Conservation (phyloP, 1,139 yeast species). For the Geotrichum cucujoidarum region DNA sequence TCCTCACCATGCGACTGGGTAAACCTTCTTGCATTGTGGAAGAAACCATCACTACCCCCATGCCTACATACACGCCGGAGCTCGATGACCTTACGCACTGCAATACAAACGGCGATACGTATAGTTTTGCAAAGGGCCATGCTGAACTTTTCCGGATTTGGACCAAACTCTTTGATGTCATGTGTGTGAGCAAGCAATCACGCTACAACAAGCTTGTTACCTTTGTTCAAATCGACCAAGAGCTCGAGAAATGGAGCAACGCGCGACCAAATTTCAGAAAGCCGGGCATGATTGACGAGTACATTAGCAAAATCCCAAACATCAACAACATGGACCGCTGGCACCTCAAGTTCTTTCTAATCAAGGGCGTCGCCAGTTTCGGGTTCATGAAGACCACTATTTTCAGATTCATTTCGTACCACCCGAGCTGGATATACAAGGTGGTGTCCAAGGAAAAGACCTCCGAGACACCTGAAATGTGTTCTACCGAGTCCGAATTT, state of each 20-base stretch:
- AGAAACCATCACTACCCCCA: constrained; percentile 37
- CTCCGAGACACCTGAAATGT: not conserved
- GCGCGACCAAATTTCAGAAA: constrained; percentile 25
- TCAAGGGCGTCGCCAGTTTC: constrained; percentile 23
- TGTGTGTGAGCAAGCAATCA: constrained; percentile 32
- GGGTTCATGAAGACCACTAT: constrained; percentile 28
- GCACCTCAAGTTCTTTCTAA: constrained; percentile 4
- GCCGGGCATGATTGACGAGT: not conserved
- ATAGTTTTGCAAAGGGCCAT: constrained; percentile 9
- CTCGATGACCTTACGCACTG: constrained; percentile 9
- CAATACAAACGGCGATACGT: constrained; percentile 8
- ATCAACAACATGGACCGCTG: not conserved
- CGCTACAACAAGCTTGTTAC: constrained; percentile 30
- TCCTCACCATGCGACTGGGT: constrained; percentile 52
- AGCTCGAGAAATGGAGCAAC: constrained; percentile 33
- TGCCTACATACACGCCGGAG: constrained; percentile 22
- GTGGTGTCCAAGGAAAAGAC: constrained; percentile 1
- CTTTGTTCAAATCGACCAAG: constrained; percentile 32
- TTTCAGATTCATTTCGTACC: constrained; percentile 33
- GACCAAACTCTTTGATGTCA: constrained; percentile 28
- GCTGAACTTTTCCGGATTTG: constrained; percentile 27
- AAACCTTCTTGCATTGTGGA: constrained; percentile 55
- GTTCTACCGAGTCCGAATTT: not conserved
- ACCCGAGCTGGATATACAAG: constrained; percentile 31
- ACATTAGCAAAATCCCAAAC: not conserved